Evolutionary conservation across 2,329 filamentous ascomycete genomes (phyloP), one percentile per base, ranked within the genome.

Genomic region (Piedraia hortae): DNA sequence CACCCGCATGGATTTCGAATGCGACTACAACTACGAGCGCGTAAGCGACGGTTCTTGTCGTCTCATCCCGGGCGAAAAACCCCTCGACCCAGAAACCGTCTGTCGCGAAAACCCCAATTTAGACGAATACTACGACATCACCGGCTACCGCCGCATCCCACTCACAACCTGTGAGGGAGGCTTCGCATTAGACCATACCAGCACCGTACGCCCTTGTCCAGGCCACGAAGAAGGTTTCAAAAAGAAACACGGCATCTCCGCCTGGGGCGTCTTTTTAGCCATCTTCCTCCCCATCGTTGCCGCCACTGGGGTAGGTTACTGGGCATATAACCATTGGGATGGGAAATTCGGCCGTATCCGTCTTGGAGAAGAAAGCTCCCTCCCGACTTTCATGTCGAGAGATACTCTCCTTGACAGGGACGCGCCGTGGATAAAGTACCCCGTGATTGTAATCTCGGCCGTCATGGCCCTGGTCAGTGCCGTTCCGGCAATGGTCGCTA

Each of bases 21-120:
- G 85, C 47, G 82, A 88, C 42, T 97, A 77, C 56, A 97, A 97
- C 46, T 97, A 63, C 45, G 68, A 93, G 42, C 62, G 72, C 20
- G 62, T 73, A 43, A 57, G 51, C 13, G 72, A 80, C 38, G 70
- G 71, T 21, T 63, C 70, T 29, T 97, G 85, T 47, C 46, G 45
- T 4, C 61, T 88, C 7, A 77, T 93, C 2, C 45, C 58, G 1
- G 82, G 82, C 8, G 60, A 78, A 18, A 31, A 58, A 6, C 67
- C 73, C 7, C 50, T 54, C 5, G 56, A 72, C 33, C 60, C 67
- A 22, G 47, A 48, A 25, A 47, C 50, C 16, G 48, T 60, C 10
- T 75, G 69, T 43, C 44, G 43, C 18, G 46, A 53, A 6, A 51
- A 91, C 35, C 62, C 72, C 1, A 62, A 72, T 13, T 57, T 51